A percentile compares a stretch with the other conserved stretches of the same genome.
These are phyloP conservation scores for Penicillium turbatum DNA, from an alignment of 495 filamentous ascomycete genomes.

Conservation along the genomic window DNA sequence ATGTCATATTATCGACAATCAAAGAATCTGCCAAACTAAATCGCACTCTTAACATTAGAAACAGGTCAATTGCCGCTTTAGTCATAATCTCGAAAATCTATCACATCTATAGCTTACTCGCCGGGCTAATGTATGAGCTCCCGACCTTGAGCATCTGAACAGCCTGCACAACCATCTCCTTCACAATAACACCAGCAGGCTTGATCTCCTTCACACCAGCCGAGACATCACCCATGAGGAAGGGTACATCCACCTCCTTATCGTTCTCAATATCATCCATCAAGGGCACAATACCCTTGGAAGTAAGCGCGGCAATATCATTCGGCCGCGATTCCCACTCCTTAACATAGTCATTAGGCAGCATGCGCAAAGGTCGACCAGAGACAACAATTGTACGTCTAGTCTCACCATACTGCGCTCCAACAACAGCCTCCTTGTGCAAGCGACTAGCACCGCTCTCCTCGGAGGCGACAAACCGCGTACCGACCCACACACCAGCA, in stretches of 20 bases:
- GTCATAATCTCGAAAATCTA: not conserved
- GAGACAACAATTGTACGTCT: slow-evolving; percentile 71
- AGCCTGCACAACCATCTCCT: slow-evolving; percentile 81
- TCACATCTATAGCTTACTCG: slow-evolving; percentile 34
- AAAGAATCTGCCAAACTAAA: not conserved
- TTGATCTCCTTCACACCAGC: slow-evolving; percentile 67
- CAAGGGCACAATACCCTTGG: slow-evolving; percentile 70
- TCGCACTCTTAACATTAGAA: not conserved
- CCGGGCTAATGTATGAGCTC: slow-evolving; percentile 30
- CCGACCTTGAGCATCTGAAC: slow-evolving; percentile 57
- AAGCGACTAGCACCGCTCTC: slow-evolving; percentile 72
- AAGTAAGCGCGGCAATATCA: slow-evolving; percentile 67
- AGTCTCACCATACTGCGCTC: slow-evolving; percentile 69
- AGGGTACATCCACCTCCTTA: slow-evolving; percentile 74
- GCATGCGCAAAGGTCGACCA: slow-evolving; percentile 73
- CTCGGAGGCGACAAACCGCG: slow-evolving; percentile 71
- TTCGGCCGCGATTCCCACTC: slow-evolving; percentile 72
- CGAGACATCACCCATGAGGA: slow-evolving; percentile 92
- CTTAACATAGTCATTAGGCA: slow-evolving; percentile 75
- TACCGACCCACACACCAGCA: slow-evolving; percentile 77
- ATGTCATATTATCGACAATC: slow-evolving; percentile 27
- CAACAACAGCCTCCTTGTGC: slow-evolving; percentile 80
- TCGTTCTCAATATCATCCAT: slow-evolving; percentile 73
- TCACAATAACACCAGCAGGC: slow-evolving; percentile 76
- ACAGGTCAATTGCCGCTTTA: not conserved